Percentiles rank a stretch among this genome's conserved stretches.
phyloP scores from a whole-genome alignment of 129 eudicot genomes.

The carrot (Daucus carota) region DNA sequence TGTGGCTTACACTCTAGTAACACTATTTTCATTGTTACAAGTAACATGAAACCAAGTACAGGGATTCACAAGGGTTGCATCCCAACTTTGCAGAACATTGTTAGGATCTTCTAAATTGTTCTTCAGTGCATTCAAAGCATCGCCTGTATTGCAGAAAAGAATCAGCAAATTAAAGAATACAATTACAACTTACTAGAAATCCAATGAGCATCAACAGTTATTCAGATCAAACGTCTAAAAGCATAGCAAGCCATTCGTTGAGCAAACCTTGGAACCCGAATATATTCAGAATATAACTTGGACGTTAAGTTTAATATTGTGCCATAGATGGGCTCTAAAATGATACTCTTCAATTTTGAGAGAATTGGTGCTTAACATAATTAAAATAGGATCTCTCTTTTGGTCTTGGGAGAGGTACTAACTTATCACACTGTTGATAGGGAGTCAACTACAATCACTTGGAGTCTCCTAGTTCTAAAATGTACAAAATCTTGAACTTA shows the following conservation, averaged over 20 bases:
- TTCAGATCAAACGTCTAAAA: no score
- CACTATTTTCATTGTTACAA: slow-evolving; percentile 52
- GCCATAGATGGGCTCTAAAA: background rate
- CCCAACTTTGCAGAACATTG: slow-evolving; percentile 82
- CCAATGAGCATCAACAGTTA: background rate
- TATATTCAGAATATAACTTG: background rate
- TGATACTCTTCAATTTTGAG: background rate
- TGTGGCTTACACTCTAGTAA: slow-evolving; percentile 60
- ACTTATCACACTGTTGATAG: background rate
- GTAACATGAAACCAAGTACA: slow-evolving; percentile 93
- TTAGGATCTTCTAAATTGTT: slow-evolving; percentile 47
- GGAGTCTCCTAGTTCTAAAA: background rate
- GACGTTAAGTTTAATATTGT: background rate
- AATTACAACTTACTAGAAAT: background rate
- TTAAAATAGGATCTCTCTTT: background rate
- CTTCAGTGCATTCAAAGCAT: slow-evolving; percentile 57
- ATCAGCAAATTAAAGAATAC: background rate
- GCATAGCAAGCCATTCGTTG: background rate
- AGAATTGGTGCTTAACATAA: background rate
- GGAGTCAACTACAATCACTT: background rate
- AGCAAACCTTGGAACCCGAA: background rate
- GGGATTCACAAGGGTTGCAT: slow-evolving; percentile 60
- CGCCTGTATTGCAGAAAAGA: slow-evolving; percentile 43
- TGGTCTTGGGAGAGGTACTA: background rate
- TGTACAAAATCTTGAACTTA: background rate